Conservation (phyloP, 805 yeast species). For the Yamadazyma takamatsuzukensis region DNA sequence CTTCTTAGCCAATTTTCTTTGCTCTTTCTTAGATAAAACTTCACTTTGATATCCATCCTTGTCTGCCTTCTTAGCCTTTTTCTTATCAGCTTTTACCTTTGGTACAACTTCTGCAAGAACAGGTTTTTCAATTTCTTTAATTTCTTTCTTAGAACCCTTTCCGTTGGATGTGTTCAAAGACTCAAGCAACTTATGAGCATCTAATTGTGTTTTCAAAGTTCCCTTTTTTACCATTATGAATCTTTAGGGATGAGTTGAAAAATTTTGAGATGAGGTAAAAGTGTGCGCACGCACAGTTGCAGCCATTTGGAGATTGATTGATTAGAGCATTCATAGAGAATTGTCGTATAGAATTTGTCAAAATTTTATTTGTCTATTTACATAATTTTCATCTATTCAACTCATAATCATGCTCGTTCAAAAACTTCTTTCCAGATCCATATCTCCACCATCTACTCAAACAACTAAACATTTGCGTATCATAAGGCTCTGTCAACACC, state of each 20-base stretch:
- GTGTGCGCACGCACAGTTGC: constrained; percentile 4
- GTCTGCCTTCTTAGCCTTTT: constrained; percentile 1
- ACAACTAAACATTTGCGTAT: constrained; percentile 57
- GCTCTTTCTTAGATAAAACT: constrained; percentile 59
- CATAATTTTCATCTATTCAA: too few relatives aligned
- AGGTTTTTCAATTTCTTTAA: constrained; percentile 8
- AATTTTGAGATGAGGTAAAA: constrained; percentile 8
- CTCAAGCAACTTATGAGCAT: constrained; percentile 22
- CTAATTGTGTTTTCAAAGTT: constrained; percentile 31
- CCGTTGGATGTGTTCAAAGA: constrained; percentile 21
- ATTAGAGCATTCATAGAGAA: too few relatives aligned
- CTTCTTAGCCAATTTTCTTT: constrained; percentile 54
- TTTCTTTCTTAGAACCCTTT: constrained; percentile 14
- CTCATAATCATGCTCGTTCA: constrained; percentile 37
- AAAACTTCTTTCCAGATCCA: constrained; percentile 57
- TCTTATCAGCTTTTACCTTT: constrained; percentile 13
- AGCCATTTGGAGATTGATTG: too few relatives aligned
- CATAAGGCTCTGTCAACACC: constrained; percentile 27
- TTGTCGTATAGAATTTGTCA: too few relatives aligned
- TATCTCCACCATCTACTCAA: constrained; percentile 73
- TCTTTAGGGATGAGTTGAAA: constrained; percentile 7
- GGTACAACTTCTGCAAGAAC: constrained; percentile 10
- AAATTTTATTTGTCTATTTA: too few relatives aligned
- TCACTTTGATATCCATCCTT: constrained; percentile 43
- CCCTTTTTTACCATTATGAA: constrained; percentile 26